Evolutionary conservation across 1,139 yeast genomes (phyloP).

Genomic region (Hansenula sp.): DNA sequence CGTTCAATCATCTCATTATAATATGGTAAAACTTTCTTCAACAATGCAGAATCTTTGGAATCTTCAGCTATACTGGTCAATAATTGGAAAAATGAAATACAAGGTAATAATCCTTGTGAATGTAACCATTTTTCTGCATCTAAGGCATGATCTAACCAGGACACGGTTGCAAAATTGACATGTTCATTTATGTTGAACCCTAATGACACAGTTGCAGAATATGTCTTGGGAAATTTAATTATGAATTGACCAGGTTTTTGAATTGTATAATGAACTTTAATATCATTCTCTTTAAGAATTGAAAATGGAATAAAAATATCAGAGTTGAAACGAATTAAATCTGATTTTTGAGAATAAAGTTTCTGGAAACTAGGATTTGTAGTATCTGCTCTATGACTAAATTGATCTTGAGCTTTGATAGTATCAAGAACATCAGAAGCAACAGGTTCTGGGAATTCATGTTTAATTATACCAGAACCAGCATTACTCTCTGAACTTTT

Average conservation of each 20-base stretch:
- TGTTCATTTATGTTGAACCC: constrained; percentile 56
- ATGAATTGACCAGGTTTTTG: constrained; percentile 62
- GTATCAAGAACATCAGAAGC: constrained; percentile 18
- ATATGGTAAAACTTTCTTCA: constrained; percentile 28
- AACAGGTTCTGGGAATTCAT: constrained; percentile 20
- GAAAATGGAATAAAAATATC: constrained; percentile 41
- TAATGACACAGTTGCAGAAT: constrained; percentile 43
- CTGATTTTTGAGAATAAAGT: constrained; percentile 12
- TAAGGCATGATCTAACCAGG: constrained; percentile 50
- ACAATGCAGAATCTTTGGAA: constrained; percentile 31
- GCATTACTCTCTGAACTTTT: constrained; percentile 9
- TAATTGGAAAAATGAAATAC: constrained; percentile 41
- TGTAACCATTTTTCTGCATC: constrained; percentile 52
- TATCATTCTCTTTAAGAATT: constrained; percentile 40
- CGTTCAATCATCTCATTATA: constrained; percentile 29
- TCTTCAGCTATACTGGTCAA: constrained; percentile 42
- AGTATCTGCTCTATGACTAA: constrained; percentile 12
- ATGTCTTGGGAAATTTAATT: constrained; percentile 52
- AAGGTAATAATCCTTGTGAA: constrained; percentile 45
- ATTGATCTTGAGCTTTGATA: constrained; percentile 11
- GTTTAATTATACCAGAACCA: constrained; percentile 7
- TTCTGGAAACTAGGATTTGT: constrained; percentile 11
- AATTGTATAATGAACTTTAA: constrained; percentile 38
- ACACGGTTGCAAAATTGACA: constrained; percentile 49
- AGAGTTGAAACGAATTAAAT: constrained; percentile 12